These are phyloP conservation scores for Nepenthes alata DNA, from an alignment of 179 eudicot genomes.

Conservation along the genomic window DNA sequence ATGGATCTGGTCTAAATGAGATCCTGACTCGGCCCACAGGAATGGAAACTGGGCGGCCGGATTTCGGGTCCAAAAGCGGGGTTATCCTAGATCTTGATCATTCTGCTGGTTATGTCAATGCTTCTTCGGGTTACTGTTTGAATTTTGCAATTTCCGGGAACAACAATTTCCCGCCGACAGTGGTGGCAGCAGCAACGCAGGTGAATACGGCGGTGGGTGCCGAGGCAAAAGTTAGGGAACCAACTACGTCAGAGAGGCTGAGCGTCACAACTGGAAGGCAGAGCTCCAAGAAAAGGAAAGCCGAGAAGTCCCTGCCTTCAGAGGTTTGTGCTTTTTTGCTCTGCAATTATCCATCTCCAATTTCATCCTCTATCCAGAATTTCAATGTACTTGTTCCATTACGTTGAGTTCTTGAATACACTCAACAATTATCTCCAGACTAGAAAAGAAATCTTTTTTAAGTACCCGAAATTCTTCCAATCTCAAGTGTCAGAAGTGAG, in stretches of 20 bases:
- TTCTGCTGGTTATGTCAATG: constrained; percentile 15
- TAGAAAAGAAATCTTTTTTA: no score
- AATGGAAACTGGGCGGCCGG: constrained; percentile 35
- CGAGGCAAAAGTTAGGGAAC: constrained; percentile 18
- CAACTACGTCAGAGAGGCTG: constrained; percentile 16
- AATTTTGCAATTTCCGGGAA: constrained; percentile 40
- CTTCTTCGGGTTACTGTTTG: constrained; percentile 18
- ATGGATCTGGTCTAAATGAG: constrained; percentile 12
- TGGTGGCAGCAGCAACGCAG: constrained; percentile 17
- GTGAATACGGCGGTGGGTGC: constrained; percentile 6
- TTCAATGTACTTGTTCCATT: no score
- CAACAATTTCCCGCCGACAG: constrained; percentile 38
- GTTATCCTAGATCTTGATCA: constrained; percentile 9
- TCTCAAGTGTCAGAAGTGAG: no score
- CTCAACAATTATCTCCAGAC: no score
- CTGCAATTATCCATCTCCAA: neutral
- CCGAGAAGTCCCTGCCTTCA: constrained; percentile 30
- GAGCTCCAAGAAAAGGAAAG: constrained; percentile 68
- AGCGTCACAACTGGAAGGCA: constrained; percentile 25
- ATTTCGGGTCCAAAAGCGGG: constrained; percentile 16
- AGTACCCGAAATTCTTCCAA: no score
- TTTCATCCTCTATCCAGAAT: no score
- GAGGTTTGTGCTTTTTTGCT: constrained; percentile 32
- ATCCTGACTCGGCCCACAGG: constrained; percentile 30
- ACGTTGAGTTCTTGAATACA: no score